These are phyloP conservation scores for Stemphylium beticola DNA, from an alignment of 2,329 filamentous ascomycete species.

Conservation along the genomic window DNA sequence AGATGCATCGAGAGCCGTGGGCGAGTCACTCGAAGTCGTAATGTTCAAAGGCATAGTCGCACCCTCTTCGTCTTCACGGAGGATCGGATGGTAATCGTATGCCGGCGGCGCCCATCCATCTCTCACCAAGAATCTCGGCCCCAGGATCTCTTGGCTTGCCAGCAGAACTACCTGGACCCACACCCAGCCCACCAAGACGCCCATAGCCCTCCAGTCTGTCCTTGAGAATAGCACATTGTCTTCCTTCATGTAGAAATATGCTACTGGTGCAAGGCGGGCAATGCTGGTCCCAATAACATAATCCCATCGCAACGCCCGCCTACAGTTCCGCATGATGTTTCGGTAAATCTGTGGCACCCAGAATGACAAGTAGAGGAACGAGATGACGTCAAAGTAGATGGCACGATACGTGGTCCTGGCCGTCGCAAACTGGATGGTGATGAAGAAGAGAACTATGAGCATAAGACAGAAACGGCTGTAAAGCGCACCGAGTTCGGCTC, in stretches of 20 bases:
- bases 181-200: constrained; percentile 74
- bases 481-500: constrained; percentile 61
- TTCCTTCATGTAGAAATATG: constrained; percentile 81
- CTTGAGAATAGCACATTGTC: constrained; percentile 83
- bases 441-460: constrained; percentile 63
- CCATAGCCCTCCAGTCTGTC: constrained; percentile 70
- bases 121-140: constrained; percentile 84
- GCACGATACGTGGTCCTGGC: constrained; percentile 61
- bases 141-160: constrained; percentile 81
- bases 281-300: constrained; percentile 86
- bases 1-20: constrained; percentile 17
- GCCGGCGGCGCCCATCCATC: constrained; percentile 70
- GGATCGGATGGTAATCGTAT: constrained; percentile 93
- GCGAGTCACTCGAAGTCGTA: constrained; percentile 35
- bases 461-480: constrained; percentile 68
- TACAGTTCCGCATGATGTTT: constrained; percentile 89
- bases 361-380: constrained; percentile 82
- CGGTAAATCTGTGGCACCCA: constrained; percentile 93
- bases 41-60: constrained; percentile 77
- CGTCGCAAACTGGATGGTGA: constrained; percentile 64
- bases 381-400: constrained; percentile 66
- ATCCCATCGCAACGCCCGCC: constrained; percentile 87
- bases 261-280: constrained; percentile 77
- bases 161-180: constrained; percentile 85
- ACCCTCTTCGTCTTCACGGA: constrained; percentile 84